Evolutionary conservation across 2,329 filamentous ascomycete species (phyloP).

Genomic region (Cordyceps sp.): DNA sequence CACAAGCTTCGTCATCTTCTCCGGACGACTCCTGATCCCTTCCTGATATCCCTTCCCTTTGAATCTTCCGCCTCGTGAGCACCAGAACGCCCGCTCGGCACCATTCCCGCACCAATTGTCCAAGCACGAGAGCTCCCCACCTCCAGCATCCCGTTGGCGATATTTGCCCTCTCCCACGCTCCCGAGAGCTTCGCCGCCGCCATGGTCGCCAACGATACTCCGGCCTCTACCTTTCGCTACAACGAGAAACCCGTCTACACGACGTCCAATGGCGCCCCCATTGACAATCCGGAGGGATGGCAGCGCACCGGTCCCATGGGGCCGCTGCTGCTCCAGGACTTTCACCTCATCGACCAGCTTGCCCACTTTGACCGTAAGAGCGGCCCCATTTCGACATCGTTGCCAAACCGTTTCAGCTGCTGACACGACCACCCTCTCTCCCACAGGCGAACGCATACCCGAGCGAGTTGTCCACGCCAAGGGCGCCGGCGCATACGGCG

Average conservation of each 20-base stretch:
- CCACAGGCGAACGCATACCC: constrained; percentile 25
- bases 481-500: constrained; percentile 29
- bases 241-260: constrained; percentile 42
- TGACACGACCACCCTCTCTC: too few relatives aligned
- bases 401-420: neutral
- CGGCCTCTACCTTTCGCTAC: constrained; percentile 32
- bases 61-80: too few relatives aligned
- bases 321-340: constrained; percentile 46
- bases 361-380: constrained; percentile 30
- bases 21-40: too few relatives aligned
- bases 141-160: too few relatives aligned
- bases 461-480: constrained; percentile 23
- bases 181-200: too few relatives aligned
- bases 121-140: too few relatives aligned
- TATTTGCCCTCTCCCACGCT: too few relatives aligned
- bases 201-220: constrained; percentile 25
- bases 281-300: constrained; percentile 28
- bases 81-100: too few relatives aligned
- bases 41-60: too few relatives aligned
- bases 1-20: too few relatives aligned
- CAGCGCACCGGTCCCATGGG: constrained; percentile 39
- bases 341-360: constrained; percentile 47
- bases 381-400: neutral
- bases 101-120: too few relatives aligned
- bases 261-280: constrained; percentile 40